Evolutionary conservation across 2,329 filamentous ascomycete genomes (phyloP), one percentile per base, ranked within the genome.

Genomic region (Xylaria hypoxylon): DNA sequence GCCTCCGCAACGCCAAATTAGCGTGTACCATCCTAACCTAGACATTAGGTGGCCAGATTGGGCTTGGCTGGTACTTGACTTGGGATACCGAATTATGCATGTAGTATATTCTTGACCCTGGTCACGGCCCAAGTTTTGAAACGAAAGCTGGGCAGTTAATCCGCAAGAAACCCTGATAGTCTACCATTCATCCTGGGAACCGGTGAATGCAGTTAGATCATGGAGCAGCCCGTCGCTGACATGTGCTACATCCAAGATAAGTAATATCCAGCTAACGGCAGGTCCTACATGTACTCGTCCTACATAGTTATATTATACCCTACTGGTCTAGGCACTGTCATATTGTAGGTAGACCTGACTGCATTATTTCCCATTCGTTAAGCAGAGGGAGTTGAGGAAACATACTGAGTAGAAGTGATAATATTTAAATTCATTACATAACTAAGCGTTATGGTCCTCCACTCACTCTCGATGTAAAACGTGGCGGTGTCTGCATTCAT

Each of bases 391-490:
- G 40, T 60, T 51, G 10, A 33, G 33, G 13, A 42, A 44, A 8
- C 26, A 17, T n/a, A n/a, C n/a, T n/a, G n/a, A n/a, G n/a, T 19
- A 35, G 3, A 28, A 33, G 19, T 40, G 17, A 55, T 28, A 35
- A 15, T 45, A 61, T 47, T 28, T 22, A 26, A 24, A 17, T 60
- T 53, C 47, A 38, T 38, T 47, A 45, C 59, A 45, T 47, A 7
- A n/a, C n/a, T n/a, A n/a, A n/a, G 33, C 3, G 13, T 24, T 19
- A 13, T 28, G 13, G 38, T 17, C n/a, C 26, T 45, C n/a, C 11
- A 11, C 50, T 47, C 40, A 15, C 26, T 53, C 40, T 47, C n/a
- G 38, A 61, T 47, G 38, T 61, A n/a, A 61, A 53, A 28, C 4
- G 5, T 35, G 15, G 50, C 38, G 19, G 28, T n/a, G 24, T 38